Evolutionary conservation across 2,329 filamentous ascomycete genomes (phyloP), one percentile per base, ranked within the genome.

Genomic region (Colletotrichum horii): DNA sequence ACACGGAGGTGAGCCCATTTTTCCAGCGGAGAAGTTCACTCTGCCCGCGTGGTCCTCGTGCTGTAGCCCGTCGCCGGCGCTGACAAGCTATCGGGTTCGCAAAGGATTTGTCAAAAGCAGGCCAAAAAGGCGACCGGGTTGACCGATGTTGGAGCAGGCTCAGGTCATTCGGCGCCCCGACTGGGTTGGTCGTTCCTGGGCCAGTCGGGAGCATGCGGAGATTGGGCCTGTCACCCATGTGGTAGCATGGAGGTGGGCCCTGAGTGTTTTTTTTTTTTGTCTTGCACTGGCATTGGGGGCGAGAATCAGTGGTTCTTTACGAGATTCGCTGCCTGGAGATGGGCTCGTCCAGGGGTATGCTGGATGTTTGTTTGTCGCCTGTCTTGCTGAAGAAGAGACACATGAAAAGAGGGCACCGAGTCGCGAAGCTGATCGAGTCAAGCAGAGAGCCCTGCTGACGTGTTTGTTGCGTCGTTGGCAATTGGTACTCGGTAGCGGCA

Each of bases 161-260:
- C n/a, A 58, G 73, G 34, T 73, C 69, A 68, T 28, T 73, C 60
- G 69, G 69, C 32, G 43, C 65, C 73, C 9, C 56, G 16, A 22
- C n/a, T 64, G 61, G 30, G 15, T 43, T 38, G 61, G 34, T 55
- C 73, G 69, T 73, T 73, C 73, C 70, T 65, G 70, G 34, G 70
- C 70, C 73, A 73, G 73, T 73, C 73, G 58, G 73, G 56, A 72
- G 64, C 38, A 66, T 65, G 62, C 70, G 73, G 70, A 73, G 43
- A 64, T 72, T 70, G 55, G 55, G 64, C 30, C 26, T 32, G 52
- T 52, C 43, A 52, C 19, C 43, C 48, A 58, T 56, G 61, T 55
- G 24, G 34, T 15, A 32, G 60, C 67, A 66, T 68, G 72, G 61
- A 68, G 67, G 62, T 67, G 24, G 16, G 43, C 28, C 24, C 19